Evolutionary conservation across 139 green algal species (phyloP).

Genomic region (Chlamydomonas sp.): DNA sequence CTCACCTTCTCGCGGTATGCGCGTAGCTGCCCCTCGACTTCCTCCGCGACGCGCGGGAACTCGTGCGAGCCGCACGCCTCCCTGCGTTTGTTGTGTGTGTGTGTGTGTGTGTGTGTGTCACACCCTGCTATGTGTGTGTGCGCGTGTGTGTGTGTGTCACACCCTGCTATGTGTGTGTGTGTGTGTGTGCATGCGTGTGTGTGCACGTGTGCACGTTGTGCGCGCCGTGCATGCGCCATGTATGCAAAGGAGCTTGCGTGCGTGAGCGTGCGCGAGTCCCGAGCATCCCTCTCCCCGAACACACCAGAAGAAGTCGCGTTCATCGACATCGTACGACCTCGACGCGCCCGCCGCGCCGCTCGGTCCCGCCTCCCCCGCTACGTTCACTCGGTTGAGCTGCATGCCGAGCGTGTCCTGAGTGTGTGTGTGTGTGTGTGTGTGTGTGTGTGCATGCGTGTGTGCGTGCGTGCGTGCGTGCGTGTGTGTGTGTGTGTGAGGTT

Average conservation of each 20-base stretch:
- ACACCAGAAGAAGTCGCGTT: conserved; percentile 84
- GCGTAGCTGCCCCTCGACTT: conserved; percentile 63
- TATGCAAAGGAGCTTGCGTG: too few relatives aligned
- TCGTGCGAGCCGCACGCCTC: conserved; percentile 50
- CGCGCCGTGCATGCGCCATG: too few relatives aligned
- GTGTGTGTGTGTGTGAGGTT: not conserved
- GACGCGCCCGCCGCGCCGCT: conserved; percentile 8
- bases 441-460: not conserved
- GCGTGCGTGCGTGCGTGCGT: not conserved
- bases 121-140: too few relatives aligned
- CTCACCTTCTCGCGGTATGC: conserved; percentile 89
- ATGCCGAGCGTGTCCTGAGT: conserved; percentile 2
- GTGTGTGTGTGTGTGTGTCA: too few relatives aligned
- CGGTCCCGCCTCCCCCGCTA: conserved; percentile 2
- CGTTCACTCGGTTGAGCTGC: conserved; percentile 7
- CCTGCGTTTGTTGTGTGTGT: too few relatives aligned
- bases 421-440: not conserved
- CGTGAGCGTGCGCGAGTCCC: too few relatives aligned
- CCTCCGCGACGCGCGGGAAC: conserved; percentile 74
- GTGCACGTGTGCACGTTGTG: too few relatives aligned
- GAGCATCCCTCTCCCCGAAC: too few relatives aligned
- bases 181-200: too few relatives aligned
- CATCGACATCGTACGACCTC: conserved; percentile 77
- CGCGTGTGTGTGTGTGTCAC: too few relatives aligned
- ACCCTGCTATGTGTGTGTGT: too few relatives aligned